Percentiles rank a stretch among this genome's conserved stretches.
phyloP scores from a whole-genome alignment of 2,329 filamentous ascomycete species.

The Monosporascus sp. region DNA sequence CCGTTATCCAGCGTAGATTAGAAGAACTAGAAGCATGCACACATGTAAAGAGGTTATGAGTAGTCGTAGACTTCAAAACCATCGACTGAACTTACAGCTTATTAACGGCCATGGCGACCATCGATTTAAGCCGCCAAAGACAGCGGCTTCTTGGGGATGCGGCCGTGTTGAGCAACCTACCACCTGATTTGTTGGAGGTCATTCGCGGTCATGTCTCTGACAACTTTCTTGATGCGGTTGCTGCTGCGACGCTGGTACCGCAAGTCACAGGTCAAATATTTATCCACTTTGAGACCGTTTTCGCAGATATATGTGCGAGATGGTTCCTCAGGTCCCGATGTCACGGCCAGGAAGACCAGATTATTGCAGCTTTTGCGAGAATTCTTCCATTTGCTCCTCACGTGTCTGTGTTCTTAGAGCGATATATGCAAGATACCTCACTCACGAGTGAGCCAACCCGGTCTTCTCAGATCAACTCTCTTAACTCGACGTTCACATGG shows the following conservation, averaged over 20 bases:
- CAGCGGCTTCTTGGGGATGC: conserved; percentile 52
- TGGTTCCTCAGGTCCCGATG: conserved; percentile 57
- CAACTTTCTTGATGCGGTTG: conserved; percentile 67
- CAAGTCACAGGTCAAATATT: conserved; percentile 70
- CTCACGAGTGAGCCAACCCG: conserved; percentile 10
- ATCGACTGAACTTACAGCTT: not conserved
- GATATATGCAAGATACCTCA: conserved; percentile 31
- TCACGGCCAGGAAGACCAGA: conserved; percentile 32
- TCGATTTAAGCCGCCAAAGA: conserved; percentile 51
- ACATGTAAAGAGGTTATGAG: not conserved
- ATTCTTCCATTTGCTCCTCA: conserved; percentile 79
- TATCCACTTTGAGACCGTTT: conserved; percentile 66
- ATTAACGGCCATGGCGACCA: conserved; percentile 42
- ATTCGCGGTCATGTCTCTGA: conserved; percentile 60
- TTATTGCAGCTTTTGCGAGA: conserved; percentile 71
- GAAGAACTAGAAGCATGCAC: not conserved
- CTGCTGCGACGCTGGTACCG: conserved; percentile 64
- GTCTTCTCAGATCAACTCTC: conserved; percentile 22
- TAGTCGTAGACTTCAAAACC: not conserved
- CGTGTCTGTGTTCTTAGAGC: conserved; percentile 66
- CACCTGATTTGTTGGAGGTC: conserved; percentile 63
- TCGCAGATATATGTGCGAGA: conserved; percentile 77
- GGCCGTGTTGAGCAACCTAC: conserved; percentile 55
- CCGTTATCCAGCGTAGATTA: not conserved
- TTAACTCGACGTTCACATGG: conserved; percentile 11